Conservation (phyloP, 805 yeast genomes). For the Monosporozyma aerobia region DNA sequence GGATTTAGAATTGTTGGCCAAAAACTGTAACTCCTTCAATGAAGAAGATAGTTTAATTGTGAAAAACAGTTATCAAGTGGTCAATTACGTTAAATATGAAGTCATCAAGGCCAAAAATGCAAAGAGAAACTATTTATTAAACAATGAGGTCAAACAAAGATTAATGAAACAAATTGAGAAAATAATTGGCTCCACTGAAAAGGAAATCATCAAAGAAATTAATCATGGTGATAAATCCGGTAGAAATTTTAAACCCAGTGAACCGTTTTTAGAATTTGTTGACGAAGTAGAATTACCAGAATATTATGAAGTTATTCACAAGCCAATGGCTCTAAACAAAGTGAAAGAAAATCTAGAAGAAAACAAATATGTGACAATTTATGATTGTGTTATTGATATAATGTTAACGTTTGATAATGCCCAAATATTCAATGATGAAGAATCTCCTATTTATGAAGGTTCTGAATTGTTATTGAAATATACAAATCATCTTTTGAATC, state of each 20-base stretch:
- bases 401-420: slow-evolving; percentile 71
- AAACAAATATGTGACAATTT: slow-evolving; percentile 46
- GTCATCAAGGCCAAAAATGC: slow-evolving; percentile 32
- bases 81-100: slow-evolving; percentile 46
- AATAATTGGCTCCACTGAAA: slow-evolving; percentile 25
- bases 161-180: slow-evolving; percentile 16
- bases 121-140: slow-evolving; percentile 23
- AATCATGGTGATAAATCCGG: slow-evolving; percentile 7
- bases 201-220: slow-evolving; percentile 14
- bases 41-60: slow-evolving; percentile 60
- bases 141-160: slow-evolving; percentile 18
- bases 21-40: slow-evolving; percentile 66
- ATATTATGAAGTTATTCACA: slow-evolving; percentile 60
- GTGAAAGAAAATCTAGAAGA: slow-evolving; percentile 44
- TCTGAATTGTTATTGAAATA: slow-evolving; percentile 50
- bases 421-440: slow-evolving; percentile 63
- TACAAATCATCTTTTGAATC: slow-evolving; percentile 32
- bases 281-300: slow-evolving; percentile 67
- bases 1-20: slow-evolving; percentile 59
- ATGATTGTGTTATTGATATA: slow-evolving; percentile 50
- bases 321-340: slow-evolving; percentile 64
- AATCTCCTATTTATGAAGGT: slow-evolving; percentile 62
- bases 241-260: slow-evolving; percentile 37
- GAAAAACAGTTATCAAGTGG: slow-evolving; percentile 49
- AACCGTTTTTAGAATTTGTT: slow-evolving; percentile 69